Evolutionary conservation across 2,329 filamentous ascomycete species (phyloP).

Genomic region (Aspergillus melleus): DNA sequence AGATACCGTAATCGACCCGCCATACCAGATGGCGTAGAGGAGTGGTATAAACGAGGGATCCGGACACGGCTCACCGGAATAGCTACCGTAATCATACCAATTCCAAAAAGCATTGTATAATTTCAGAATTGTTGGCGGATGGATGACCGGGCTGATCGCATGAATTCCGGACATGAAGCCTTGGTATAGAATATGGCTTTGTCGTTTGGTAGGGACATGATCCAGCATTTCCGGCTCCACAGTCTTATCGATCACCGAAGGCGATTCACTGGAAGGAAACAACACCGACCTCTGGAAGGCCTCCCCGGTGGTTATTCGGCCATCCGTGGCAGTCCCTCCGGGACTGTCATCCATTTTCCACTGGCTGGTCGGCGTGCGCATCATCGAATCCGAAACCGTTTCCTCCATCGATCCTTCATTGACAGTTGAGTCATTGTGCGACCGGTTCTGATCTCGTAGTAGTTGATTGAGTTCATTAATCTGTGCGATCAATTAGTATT

Average conservation of each 20-base stretch:
- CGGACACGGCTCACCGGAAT: slow-evolving; percentile 38
- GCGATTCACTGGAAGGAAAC: slow-evolving; percentile 39
- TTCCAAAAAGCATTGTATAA: slow-evolving; percentile 48
- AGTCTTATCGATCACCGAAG: slow-evolving; percentile 30
- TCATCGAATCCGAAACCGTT: slow-evolving; percentile 17
- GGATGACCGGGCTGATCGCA: slow-evolving; percentile 46
- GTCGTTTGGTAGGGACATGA: slow-evolving; percentile 43
- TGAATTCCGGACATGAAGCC: slow-evolving; percentile 50
- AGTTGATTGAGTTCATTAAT: slow-evolving; percentile 47
- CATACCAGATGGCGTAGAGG: slow-evolving; percentile 50
- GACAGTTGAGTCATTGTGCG: slow-evolving; percentile 26
- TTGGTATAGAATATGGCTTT: slow-evolving; percentile 49
- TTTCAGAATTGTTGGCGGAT: slow-evolving; percentile 44
- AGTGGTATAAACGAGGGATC: slow-evolving; percentile 46
- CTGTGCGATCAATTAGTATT: slow-evolving; percentile 19
- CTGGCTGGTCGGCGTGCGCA: slow-evolving; percentile 13
- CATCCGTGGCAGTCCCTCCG: slow-evolving; percentile 3
- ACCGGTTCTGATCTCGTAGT: slow-evolving; percentile 42
- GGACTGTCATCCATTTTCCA: slow-evolving; percentile 25
- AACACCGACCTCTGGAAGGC: slow-evolving; percentile 40
- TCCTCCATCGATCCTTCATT: slow-evolving; percentile 27
- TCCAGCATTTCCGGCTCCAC: slow-evolving; percentile 44
- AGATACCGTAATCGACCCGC: slow-evolving; percentile 48
- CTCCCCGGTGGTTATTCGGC: slow-evolving; percentile 22
- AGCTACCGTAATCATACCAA: slow-evolving; percentile 43